Conservation (phyloP, 148 eudicot genomes). For the Spergularia marina region DNA sequence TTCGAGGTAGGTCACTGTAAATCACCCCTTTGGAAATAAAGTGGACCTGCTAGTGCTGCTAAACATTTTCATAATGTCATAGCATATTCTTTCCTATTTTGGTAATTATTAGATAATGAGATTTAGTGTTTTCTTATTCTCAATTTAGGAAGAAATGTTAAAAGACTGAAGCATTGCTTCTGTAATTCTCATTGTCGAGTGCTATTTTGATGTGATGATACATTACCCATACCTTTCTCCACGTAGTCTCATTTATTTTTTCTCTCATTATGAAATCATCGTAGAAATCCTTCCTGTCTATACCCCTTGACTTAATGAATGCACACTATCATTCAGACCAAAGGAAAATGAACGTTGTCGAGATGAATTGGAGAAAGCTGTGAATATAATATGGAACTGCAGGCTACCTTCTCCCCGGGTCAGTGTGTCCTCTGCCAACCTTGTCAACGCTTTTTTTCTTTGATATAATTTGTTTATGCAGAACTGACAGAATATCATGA, state of each 20-base stretch:
- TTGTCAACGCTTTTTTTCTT: constrained; percentile 11
- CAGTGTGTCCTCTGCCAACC: constrained; percentile 24
- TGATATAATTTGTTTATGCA: neutral
- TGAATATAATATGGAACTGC: constrained; percentile 94
- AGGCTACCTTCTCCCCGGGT: constrained; percentile 96
- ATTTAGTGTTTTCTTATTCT: too few species aligned
- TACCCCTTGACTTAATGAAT: neutral
- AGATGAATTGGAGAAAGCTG: constrained; percentile 87
- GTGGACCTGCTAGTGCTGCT: neutral
- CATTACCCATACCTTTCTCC: neutral
- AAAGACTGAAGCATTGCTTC: neutral
- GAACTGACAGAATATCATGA: constrained; percentile 9
- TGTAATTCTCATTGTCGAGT: neutral
- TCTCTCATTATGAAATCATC: neutral
- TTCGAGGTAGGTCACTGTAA: neutral
- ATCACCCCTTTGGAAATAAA: neutral
- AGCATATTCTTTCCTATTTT: neutral
- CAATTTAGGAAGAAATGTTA: neutral
- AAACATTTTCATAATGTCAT: neutral
- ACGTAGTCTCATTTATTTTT: neutral
- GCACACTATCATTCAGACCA: constrained; percentile 48
- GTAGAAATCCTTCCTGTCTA: too few species aligned
- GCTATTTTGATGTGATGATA: too few species aligned
- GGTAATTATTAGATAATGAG: neutral
- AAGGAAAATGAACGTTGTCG: constrained; percentile 78